Evolutionary conservation across 2,329 filamentous ascomycete genomes (phyloP).

Genomic region (Penicillium sp.): DNA sequence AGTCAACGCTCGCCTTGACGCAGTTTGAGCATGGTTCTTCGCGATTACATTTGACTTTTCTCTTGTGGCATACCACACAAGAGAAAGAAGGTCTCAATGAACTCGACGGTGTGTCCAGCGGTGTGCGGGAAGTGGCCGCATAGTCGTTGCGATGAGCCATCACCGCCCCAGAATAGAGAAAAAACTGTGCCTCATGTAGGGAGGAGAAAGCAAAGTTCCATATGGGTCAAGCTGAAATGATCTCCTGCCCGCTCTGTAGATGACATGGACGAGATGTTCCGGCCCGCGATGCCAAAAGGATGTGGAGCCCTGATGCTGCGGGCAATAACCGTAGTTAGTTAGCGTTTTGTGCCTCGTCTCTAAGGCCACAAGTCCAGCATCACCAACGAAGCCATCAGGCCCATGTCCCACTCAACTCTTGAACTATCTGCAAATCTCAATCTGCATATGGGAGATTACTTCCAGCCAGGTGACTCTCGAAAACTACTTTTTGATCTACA

Average conservation of each 20-base stretch:
- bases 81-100: conserved; percentile 22
- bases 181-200: background rate
- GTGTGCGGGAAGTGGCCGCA: background rate
- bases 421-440: too few species aligned
- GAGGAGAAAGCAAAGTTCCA: background rate
- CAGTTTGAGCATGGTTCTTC: conserved; percentile 49
- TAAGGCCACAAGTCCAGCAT: background rate
- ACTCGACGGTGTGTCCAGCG: conserved; percentile 23
- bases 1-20: conserved; percentile 40
- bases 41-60: conserved; percentile 49
- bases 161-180: background rate
- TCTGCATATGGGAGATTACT: too few species aligned
- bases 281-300: background rate
- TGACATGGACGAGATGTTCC: background rate
- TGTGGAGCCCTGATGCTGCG: background rate
- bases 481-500: too few species aligned
- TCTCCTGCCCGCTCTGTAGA: too few species aligned
- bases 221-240: background rate
- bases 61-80: conserved; percentile 41
- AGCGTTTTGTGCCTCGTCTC: background rate
- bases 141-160: conserved; percentile 3
- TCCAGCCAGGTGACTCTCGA: too few species aligned
- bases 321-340: background rate
- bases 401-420: too few species aligned
- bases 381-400: too few species aligned